Conservation (phyloP, 352 stramenopile species). For the Hyaloperonospora brassicae region DNA sequence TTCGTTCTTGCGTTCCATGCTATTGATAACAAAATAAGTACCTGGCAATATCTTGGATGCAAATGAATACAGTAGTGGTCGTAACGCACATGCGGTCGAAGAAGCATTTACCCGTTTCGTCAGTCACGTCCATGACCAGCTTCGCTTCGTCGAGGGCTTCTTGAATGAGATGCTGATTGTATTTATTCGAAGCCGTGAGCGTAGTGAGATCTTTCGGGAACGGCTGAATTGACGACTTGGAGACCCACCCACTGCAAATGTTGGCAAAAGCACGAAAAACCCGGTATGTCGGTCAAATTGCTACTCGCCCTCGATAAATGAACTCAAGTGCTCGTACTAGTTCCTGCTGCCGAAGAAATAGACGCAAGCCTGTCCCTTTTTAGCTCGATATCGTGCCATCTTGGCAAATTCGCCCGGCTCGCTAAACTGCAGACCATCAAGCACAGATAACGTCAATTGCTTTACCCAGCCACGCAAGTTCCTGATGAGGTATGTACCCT, state of each 20-base stretch:
- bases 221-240: conserved; percentile 56
- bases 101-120: conserved; percentile 47
- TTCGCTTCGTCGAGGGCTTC: conserved; percentile 67
- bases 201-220: conserved; percentile 60
- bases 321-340: conserved; percentile 42
- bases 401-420: conserved; percentile 78
- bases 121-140: conserved; percentile 49
- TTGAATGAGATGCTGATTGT: conserved; percentile 61
- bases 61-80: not conserved
- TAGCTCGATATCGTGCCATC: conserved; percentile 63
- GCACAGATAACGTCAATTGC: conserved; percentile 7
- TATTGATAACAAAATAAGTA: conserved; percentile 18
- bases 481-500: conserved; percentile 32
- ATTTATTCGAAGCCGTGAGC: conserved; percentile 61
- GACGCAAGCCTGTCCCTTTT: conserved; percentile 71
- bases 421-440: conserved; percentile 45
- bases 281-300: not conserved
- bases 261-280: conserved; percentile 2
- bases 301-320: not conserved
- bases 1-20: conserved; percentile 61
- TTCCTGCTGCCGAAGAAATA: conserved; percentile 85
- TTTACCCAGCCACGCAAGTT: not conserved
- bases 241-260: conserved; percentile 59
- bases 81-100: conserved; percentile 73
- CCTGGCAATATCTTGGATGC: conserved; percentile 1